A percentile compares a stretch with the other conserved stretches of the same genome.
Evolutionary conservation across 768 basidiomycete species (phyloP).

Genomic region (Lentinula detonsa): DNA sequence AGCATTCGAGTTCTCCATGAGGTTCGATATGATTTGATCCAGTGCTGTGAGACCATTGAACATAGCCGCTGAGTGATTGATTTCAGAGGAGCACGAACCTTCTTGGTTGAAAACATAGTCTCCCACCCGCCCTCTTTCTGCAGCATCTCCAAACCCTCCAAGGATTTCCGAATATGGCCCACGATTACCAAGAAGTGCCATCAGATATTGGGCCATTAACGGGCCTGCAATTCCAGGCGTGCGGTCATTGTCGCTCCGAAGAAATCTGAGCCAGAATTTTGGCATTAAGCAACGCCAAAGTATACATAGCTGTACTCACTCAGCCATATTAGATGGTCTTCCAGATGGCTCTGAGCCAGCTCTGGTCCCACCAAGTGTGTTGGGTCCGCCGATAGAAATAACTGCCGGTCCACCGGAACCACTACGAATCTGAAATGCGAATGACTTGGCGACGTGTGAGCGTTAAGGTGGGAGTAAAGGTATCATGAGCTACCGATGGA

Average conservation of each 20-base stretch:
- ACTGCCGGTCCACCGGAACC: conserved; percentile 22
- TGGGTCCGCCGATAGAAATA: conserved; percentile 30
- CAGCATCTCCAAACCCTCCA: conserved; percentile 23
- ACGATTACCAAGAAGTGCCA: conserved; percentile 50
- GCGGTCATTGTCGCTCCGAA: conserved; percentile 25
- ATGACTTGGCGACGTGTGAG: not conserved
- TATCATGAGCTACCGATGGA: not conserved
- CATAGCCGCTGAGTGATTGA: not conserved
- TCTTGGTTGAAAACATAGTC: conserved; percentile 93
- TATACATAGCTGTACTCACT: conserved; percentile 31
- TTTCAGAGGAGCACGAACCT: conserved; percentile 37
- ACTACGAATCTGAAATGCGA: conserved; percentile 30
- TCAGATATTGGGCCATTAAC: conserved; percentile 68
- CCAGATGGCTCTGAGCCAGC: conserved; percentile 19
- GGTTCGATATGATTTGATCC: conserved; percentile 79
- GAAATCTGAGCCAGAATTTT: conserved; percentile 21
- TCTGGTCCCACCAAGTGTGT: conserved; percentile 13
- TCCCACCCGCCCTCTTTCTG: conserved; percentile 62
- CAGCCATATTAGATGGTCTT: conserved; percentile 38
- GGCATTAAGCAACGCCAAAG: not conserved
- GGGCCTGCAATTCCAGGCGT: conserved; percentile 46
- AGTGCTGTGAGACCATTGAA: conserved; percentile 39
- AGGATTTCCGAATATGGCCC: conserved; percentile 37
- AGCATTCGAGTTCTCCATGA: conserved; percentile 77
- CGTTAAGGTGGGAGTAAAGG: too few species aligned